Base-by-base conservation (phyloP, 78 protist genomes). In the Dictyostelium discoideum region DNA sequence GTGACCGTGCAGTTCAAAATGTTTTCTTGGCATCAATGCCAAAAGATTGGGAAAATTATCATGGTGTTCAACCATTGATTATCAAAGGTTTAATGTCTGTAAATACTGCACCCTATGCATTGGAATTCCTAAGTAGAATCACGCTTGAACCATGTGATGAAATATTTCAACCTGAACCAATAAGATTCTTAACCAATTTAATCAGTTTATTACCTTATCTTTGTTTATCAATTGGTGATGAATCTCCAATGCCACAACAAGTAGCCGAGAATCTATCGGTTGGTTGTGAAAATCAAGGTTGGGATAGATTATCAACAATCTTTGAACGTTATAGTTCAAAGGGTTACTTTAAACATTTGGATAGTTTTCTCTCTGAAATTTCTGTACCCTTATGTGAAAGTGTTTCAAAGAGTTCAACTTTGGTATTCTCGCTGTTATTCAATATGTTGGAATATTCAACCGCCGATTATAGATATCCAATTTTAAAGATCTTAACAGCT, bases 91-190 rank as follows among this genome's bases (percentile, higher is more conserved):
- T 93, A 32, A 20, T 93, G 63, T 82, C 87, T 20, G 42, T 57
- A 1, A 81, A 54, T 50, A 87, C 94, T 9, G 22, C 84, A 1
- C 85, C 57, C 50, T 8, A 54, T 20, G 39, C 94, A 8, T 80
- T 93, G 20, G 93, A 93, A 24, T 80, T 93, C 44, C 29, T 93
- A 7, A 29, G 67, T 4, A 77, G 65, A 29, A 48, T 93, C 42
- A 83, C 88, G 10, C 14, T 84, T 1, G 92, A 87, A 24, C 96
- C 96, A 46, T 93, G 96, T 67, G 93, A 93, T 22, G 96, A 93
- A 63, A 78, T 93, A 8, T 86, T 93, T 67, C 96, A 93, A 46
- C 93, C 96, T 0, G 94, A 93, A 40, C 44, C 92, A 14, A 82
- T 72, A 22, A 54, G 96, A 29, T 86, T 93, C 86, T 24, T 93